Base-by-base conservation (phyloP, 495 filamentous ascomycete species). In the Aspergillus funiculosus region DNA sequence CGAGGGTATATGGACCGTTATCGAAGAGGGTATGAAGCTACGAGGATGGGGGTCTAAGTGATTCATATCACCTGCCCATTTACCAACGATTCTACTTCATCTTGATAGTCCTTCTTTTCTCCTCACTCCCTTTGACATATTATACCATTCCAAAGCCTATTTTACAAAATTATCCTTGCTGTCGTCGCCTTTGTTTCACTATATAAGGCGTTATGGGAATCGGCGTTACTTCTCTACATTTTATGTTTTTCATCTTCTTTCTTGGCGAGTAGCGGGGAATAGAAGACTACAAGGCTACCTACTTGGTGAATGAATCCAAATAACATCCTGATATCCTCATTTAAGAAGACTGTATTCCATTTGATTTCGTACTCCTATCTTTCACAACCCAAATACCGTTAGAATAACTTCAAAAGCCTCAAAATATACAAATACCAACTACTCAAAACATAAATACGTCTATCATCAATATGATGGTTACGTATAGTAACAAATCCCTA, bases 1-100 rank as follows among this genome's bases (percentile, higher is more conserved):
- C 25, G 92, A 98, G 78, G 75, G 75, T 31, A 87, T 98, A 43
- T 98, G 92, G 92, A 84, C 83, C 52, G 73, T 76, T 9, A 85
- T 98, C 53, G 92, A 98, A 73, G 80, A 80, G 52, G 80, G 83
- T 40, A 96, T 98, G 92, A 78, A 80, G 54, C 69, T 71, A 38
- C 86, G 81, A 54, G 92, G 92, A 5, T 95, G 89, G 89, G 77
- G 75, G 70, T 63, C 58, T 9, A 71, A 69, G 34, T 68, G 53
- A 54, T 22, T 10, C 18, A 30, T 9, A 27, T 6, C 27, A 3
- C 2, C 29, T n/a, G 2, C 15, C 14, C 30, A n/a, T 34, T 4
- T n/a, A n/a, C 0, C 30, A 34, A 32, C 14, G 11, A 2, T 4
- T 15, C 1, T 28, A 28, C n/a, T n/a, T n/a, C n/a, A n/a, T n/a